Base-by-base conservation (phyloP, 2,329 filamentous ascomycete species). In the Parascedosporium putredinis region DNA sequence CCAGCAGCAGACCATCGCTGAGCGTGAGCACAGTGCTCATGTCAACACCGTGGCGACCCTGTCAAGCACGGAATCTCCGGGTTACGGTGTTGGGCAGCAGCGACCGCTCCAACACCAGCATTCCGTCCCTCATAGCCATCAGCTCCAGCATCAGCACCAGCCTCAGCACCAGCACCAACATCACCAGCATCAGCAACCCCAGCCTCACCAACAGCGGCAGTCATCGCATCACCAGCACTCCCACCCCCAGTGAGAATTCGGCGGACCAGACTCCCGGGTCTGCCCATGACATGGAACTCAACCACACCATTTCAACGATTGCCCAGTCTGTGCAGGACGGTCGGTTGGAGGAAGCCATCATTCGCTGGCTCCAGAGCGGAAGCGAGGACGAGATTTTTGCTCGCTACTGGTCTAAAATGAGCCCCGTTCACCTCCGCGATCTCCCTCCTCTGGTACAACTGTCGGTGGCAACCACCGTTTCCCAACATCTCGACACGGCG, bases 321-420 rank as follows among this genome's bases (percentile, higher is more conserved):
- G 79, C 81, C 46, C 65, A 71, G 45, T 67, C 81, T 40, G 80
- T 93, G 66, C 70, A 74, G 31, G 72, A 76, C 25, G 78, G 77
- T 20, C 74, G 77, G 31, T 74, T 76, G 50, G 81, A 85, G 58
- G 74, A 78, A 49, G 82, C 78, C 38, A 73, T 83, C 60, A 73
- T 84, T 51, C 75, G 76, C 53, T 85, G 81, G 81, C 75, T 85
- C 50, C 81, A 86, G 63, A 75, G 75, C 55, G 75, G 73, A 14
- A 73, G 76, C 29, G 75, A 81, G 60, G 73, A 81, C 52, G 76
- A 81, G 53, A 75, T 85, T 47, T 86, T 84, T 62, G 70, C 75
- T 27, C 64, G 64, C 27, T 67, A 66, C 53, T 55, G 52, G 52
- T 54, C 49, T 16, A 49, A 50, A 16, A 57, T 70, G 9, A 63